Conservation (phyloP, 2,329 filamentous ascomycete genomes). For the Dactylonectria estremocensis region DNA sequence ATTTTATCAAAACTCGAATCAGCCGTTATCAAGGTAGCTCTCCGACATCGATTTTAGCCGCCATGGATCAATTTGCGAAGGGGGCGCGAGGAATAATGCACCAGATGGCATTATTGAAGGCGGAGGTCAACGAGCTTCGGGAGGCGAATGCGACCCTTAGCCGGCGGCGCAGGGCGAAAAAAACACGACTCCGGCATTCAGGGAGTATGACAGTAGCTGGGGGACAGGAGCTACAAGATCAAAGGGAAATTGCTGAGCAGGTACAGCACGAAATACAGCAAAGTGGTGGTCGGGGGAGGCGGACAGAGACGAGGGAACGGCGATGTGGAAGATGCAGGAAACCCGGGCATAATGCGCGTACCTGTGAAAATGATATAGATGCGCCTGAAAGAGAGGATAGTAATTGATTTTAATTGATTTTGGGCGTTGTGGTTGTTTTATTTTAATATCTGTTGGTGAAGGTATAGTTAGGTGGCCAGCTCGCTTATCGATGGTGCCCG, state of each 20-base stretch:
- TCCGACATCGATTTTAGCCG: conserved; percentile 10
- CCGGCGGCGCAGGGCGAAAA: too few relatives aligned
- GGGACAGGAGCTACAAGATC: conserved; percentile 10
- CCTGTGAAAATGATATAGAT: too few relatives aligned
- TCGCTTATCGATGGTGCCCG: too few relatives aligned
- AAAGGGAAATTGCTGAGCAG: conserved; percentile 6
- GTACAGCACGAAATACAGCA: conserved; percentile 2
- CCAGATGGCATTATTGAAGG: conserved; percentile 1
- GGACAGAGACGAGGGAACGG: neutral
- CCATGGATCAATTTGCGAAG: conserved; percentile 12
- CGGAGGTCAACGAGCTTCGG: conserved; percentile 6
- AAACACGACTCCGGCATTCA: too few relatives aligned
- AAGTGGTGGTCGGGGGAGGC: neutral
- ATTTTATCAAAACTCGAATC: conserved; percentile 8
- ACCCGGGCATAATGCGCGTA: neutral
- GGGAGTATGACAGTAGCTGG: conserved; percentile 2
- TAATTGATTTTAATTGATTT: too few relatives aligned
- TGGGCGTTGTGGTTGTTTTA: too few relatives aligned
- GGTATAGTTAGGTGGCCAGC: too few relatives aligned
- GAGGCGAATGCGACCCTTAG: conserved; percentile 3
- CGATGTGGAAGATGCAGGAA: neutral
- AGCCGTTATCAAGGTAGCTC: conserved; percentile 5
- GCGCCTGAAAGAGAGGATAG: too few relatives aligned
- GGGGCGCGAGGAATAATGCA: conserved; percentile 9
- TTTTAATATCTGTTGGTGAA: too few relatives aligned